Evolutionary conservation across 2,329 filamentous ascomycete species (phyloP).

Genomic region (Colletotrichum magnum): DNA sequence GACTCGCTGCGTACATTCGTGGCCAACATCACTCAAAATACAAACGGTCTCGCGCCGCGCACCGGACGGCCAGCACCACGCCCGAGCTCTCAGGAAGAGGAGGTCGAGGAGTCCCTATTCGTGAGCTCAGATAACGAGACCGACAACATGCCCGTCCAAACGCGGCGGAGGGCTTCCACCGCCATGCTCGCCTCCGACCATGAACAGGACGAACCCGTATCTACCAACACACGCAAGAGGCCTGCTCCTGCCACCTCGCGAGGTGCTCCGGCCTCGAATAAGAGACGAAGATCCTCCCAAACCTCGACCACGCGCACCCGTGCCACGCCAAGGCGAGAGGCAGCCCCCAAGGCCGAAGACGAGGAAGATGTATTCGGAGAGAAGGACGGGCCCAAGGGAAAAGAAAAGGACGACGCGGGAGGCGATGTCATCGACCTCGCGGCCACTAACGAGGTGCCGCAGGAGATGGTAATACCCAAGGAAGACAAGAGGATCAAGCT

Average conservation of each 20-base stretch:
- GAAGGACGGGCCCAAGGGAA: slow-evolving; percentile 23
- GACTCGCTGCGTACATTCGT: slow-evolving; percentile 40
- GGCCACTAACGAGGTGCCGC: slow-evolving; percentile 59
- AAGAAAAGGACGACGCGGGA: slow-evolving; percentile 45
- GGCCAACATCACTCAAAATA: not conserved
- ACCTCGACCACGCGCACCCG: slow-evolving; percentile 32
- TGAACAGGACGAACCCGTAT: slow-evolving; percentile 34
- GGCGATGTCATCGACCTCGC: slow-evolving; percentile 57
- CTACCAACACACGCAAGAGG: slow-evolving; percentile 34
- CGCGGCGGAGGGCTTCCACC: slow-evolving; percentile 38
- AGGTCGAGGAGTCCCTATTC: slow-evolving; percentile 35
- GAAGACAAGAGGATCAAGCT: slow-evolving; percentile 67
- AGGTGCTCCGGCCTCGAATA: slow-evolving; percentile 10
- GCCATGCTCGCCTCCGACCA: slow-evolving; percentile 32
- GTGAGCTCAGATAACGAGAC: slow-evolving; percentile 38
- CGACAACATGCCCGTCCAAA: slow-evolving; percentile 41
- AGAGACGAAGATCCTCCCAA: slow-evolving; percentile 39
- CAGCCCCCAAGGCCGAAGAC: slow-evolving; percentile 29
- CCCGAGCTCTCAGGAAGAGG: not conserved
- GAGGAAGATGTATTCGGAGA: slow-evolving; percentile 48
- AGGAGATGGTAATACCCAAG: slow-evolving; percentile 59
- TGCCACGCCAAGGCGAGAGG: slow-evolving; percentile 44
- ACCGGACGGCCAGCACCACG: slow-evolving; percentile 10
- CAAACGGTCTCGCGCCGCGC: slow-evolving; percentile 23
- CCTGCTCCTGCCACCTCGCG: slow-evolving; percentile 26